Conservation (phyloP, 345 rosid species). For the Sonneratia alba region DNA sequence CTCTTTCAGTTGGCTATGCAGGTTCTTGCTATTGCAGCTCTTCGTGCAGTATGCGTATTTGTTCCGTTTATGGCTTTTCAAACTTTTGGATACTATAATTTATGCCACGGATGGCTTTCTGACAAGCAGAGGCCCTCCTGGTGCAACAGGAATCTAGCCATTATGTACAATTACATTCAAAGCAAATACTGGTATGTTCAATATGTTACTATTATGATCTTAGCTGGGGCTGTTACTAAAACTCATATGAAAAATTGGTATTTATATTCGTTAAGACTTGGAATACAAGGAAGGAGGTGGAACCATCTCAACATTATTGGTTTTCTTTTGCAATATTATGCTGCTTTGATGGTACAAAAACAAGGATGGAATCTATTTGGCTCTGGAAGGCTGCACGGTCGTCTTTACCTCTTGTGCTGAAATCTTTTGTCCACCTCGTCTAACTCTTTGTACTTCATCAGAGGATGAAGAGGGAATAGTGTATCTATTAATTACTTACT, state of each 20-base stretch:
- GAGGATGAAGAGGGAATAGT: not conserved
- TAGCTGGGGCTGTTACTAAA: not conserved
- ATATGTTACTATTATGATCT: not conserved
- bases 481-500: no score
- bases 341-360: not conserved
- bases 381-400: not conserved
- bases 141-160: slow-evolving; percentile 74
- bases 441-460: not conserved
- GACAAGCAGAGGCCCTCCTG: slow-evolving; percentile 76
- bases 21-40: slow-evolving; percentile 49
- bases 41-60: slow-evolving; percentile 48
- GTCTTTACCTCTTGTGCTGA: not conserved
- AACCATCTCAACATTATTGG: not conserved
- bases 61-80: slow-evolving; percentile 73
- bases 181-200: slow-evolving; percentile 70
- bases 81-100: slow-evolving; percentile 67
- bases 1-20: slow-evolving; percentile 42
- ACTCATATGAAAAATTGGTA: not conserved
- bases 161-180: slow-evolving; percentile 74
- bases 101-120: slow-evolving; percentile 46
- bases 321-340: not conserved
- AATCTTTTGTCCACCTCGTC: not conserved
- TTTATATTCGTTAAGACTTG: not conserved
- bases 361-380: not conserved
- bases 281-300: not conserved